Conservation (phyloP, 371 early-diverging fungal genomes). For the Mortierella sp. region DNA sequence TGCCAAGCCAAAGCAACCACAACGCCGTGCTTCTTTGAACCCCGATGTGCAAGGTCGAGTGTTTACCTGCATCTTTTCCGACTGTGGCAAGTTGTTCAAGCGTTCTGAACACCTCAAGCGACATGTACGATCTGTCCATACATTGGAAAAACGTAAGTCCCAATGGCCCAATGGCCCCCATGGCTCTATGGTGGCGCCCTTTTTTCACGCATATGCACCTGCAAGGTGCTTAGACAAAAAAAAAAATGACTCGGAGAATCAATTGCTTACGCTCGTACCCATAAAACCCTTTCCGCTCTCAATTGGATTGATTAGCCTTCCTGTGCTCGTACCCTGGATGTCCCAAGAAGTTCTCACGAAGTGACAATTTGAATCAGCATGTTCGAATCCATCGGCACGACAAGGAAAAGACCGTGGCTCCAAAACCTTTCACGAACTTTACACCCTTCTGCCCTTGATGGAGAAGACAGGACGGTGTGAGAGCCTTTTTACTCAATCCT, state of each 20-base stretch:
- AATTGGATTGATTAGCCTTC: slow-evolving; percentile 41
- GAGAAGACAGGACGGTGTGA: neutral
- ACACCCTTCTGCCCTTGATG: slow-evolving; percentile 10
- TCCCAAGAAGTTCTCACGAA: slow-evolving; percentile 57
- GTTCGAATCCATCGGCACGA: slow-evolving; percentile 57
- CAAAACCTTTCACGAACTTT: slow-evolving; percentile 17
- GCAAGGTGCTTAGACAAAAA: too few species aligned
- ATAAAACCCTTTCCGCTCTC: too few species aligned
- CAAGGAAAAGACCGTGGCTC: slow-evolving; percentile 23
- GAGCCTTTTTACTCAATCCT: too few species aligned
- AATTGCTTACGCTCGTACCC: too few species aligned
- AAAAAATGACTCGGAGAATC: too few species aligned
- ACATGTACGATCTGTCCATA: slow-evolving; percentile 74
- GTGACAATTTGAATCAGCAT: slow-evolving; percentile 61
- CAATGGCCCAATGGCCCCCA: neutral
- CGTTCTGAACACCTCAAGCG: slow-evolving; percentile 74
- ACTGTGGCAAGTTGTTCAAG: slow-evolving; percentile 73
- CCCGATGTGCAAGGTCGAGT: slow-evolving; percentile 26
- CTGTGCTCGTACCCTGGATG: slow-evolving; percentile 54
- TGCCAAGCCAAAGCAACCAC: neutral
- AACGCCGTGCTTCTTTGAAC: slow-evolving; percentile 38
- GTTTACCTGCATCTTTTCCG: slow-evolving; percentile 58
- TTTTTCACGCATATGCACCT: too few species aligned
- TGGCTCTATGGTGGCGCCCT: too few species aligned
- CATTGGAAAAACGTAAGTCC: slow-evolving; percentile 70